Conservation (phyloP, 1,139 yeast genomes). For the Zygosaccharomyces sapae region DNA sequence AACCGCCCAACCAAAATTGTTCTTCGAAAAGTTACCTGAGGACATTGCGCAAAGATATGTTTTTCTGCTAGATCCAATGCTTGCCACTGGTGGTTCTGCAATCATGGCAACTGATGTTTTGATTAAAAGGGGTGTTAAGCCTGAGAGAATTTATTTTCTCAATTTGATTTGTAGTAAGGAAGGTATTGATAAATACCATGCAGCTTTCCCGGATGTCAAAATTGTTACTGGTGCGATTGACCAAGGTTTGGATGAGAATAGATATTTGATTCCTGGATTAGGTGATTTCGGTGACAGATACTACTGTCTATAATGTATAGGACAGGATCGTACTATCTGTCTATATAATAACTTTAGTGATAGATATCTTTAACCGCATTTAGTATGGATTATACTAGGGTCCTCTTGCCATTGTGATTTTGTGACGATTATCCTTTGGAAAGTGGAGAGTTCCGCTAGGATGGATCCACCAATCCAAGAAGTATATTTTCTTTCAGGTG, state of each 20-base stretch:
- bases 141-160: constrained; percentile 80
- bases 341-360: background rate
- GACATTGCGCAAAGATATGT: constrained; percentile 87
- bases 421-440: constrained; percentile 53
- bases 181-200: constrained; percentile 76
- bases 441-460: constrained; percentile 80
- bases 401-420: constrained; percentile 43
- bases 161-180: constrained; percentile 93
- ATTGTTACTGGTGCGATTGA: constrained; percentile 94
- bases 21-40: constrained; percentile 88
- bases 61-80: constrained; percentile 89
- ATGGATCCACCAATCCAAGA: constrained; percentile 96
- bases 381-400: constrained; percentile 41
- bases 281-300: constrained; percentile 99
- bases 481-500: constrained; percentile 80
- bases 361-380: constrained; percentile 28
- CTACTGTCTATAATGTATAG: constrained; percentile 49
- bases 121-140: constrained; percentile 77
- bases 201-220: constrained; percentile 74
- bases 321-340: background rate
- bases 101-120: constrained; percentile 94
- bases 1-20: constrained; percentile 71
- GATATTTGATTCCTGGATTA: constrained; percentile 87
- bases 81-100: constrained; percentile 98
- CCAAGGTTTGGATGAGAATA: constrained; percentile 74